Evolutionary conservation across 2,329 filamentous ascomycete species (phyloP).

Genomic region (Triangularia setosa): DNA sequence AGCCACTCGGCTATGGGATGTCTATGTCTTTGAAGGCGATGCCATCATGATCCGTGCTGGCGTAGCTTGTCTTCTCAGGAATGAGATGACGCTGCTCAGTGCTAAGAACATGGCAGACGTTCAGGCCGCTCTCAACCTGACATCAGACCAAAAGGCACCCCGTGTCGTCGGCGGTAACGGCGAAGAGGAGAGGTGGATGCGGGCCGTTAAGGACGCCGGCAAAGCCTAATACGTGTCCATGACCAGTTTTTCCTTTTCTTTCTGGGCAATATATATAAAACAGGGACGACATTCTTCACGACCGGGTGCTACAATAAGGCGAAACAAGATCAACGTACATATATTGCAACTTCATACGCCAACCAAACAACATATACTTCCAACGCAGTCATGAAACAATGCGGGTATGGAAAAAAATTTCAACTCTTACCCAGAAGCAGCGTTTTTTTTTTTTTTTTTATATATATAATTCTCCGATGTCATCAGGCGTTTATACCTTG

Average conservation of each 20-base stretch:
- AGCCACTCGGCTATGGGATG: slow-evolving; percentile 71
- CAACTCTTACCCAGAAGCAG: background rate
- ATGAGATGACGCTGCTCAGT: slow-evolving; percentile 49
- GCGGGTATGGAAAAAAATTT: background rate
- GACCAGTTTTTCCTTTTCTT: background rate
- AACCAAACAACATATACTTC: background rate
- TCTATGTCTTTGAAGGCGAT: slow-evolving; percentile 80
- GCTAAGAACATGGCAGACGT: slow-evolving; percentile 45
- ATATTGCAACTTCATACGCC: background rate
- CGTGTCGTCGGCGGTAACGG: slow-evolving; percentile 40
- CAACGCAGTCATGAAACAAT: background rate
- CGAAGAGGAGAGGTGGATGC: slow-evolving; percentile 48
- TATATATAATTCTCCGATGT: background rate
- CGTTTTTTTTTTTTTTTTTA: background rate
- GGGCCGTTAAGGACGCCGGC: slow-evolving; percentile 37
- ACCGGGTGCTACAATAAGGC: background rate
- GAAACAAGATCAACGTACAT: background rate
- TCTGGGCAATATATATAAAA: background rate
- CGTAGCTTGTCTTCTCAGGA: slow-evolving; percentile 59
- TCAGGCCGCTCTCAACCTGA: slow-evolving; percentile 34
- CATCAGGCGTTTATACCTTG: background rate
- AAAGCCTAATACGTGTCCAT: slow-evolving; percentile 29
- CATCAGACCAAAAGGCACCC: slow-evolving; percentile 22
- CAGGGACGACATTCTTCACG: background rate
- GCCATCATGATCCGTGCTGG: slow-evolving; percentile 65